Evolutionary conservation across 345 rosid genomes (phyloP).

Genomic region (Theobroma cacao): DNA sequence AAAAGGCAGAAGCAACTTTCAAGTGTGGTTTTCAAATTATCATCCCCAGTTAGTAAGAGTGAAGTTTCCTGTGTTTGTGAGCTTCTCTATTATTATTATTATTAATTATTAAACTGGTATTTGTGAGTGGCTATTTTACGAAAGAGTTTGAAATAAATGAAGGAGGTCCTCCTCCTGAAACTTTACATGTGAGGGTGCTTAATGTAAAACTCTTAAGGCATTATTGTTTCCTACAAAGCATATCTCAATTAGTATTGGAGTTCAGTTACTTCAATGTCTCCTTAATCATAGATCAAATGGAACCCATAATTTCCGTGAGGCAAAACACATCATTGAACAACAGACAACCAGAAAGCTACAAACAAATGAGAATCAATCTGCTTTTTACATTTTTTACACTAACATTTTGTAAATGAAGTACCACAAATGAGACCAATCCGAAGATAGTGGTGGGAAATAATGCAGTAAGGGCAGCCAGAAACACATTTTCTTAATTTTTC

Average conservation of each 20-base stretch:
- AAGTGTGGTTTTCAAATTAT: neutral
- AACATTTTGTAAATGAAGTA: neutral
- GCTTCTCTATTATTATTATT: constrained; percentile 11
- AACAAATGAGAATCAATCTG: neutral
- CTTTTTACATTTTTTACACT: neutral
- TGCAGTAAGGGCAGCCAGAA: neutral
- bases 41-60: neutral
- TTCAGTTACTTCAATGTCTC: neutral
- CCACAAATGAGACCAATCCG: neutral
- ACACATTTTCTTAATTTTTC: neutral
- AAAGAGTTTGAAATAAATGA: constrained; percentile 30
- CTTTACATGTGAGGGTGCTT: constrained; percentile 2
- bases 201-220: constrained; percentile 18
- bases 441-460: neutral
- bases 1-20: constrained; percentile 27
- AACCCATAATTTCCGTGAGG: neutral
- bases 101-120: constrained; percentile 15
- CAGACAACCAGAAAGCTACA: constrained; percentile 10
- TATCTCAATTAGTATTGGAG: neutral
- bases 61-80: constrained; percentile 19
- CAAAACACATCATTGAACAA: neutral
- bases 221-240: neutral
- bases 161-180: constrained; percentile 25
- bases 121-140: constrained; percentile 24
- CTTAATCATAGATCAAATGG: neutral